These are phyloP conservation scores for Quercus phellos DNA, from an alignment of 331 rosid species.

Conservation along the genomic window DNA sequence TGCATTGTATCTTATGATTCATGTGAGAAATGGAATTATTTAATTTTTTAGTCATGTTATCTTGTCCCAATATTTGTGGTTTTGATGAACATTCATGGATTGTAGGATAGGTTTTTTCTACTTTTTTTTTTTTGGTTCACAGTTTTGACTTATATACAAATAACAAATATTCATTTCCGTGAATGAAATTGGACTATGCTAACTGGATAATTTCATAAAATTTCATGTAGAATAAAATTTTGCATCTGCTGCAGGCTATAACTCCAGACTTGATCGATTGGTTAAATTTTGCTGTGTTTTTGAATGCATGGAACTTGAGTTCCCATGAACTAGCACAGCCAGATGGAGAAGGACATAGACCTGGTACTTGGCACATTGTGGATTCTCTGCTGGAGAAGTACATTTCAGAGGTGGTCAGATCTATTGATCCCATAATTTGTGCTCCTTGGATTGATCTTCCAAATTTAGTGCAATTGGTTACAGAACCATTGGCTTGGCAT, in stretches of 20 bases:
- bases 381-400: slow-evolving; percentile 68
- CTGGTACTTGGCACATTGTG: slow-evolving; percentile 50
- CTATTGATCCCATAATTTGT: slow-evolving; percentile 39
- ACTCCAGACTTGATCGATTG: slow-evolving; percentile 79
- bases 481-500: slow-evolving; percentile 95
- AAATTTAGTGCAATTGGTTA: slow-evolving; percentile 62
- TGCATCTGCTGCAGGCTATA: slow-evolving; percentile 49
- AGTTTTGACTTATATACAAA: background rate
- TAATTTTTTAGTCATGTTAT: background rate
- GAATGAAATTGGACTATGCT: background rate
- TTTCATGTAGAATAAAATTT: background rate
- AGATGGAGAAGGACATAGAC: slow-evolving; percentile 32
- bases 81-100: background rate
- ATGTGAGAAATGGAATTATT: background rate
- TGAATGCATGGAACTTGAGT: slow-evolving; percentile 74
- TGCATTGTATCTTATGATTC: background rate
- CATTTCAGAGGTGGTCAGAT: slow-evolving; percentile 43
- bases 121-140: too few species aligned
- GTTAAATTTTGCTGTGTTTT: slow-evolving; percentile 80
- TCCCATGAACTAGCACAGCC: slow-evolving; percentile 53
- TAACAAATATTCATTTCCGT: background rate
- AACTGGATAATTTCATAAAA: background rate
- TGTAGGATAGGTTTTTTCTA: background rate
- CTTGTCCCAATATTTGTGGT: background rate
- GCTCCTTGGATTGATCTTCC: slow-evolving; percentile 50